Evolutionary conservation across 2,329 filamentous ascomycete species (phyloP), one percentile per base, ranked within the genome.

Genomic region (Hypoxylon rubiginosum): DNA sequence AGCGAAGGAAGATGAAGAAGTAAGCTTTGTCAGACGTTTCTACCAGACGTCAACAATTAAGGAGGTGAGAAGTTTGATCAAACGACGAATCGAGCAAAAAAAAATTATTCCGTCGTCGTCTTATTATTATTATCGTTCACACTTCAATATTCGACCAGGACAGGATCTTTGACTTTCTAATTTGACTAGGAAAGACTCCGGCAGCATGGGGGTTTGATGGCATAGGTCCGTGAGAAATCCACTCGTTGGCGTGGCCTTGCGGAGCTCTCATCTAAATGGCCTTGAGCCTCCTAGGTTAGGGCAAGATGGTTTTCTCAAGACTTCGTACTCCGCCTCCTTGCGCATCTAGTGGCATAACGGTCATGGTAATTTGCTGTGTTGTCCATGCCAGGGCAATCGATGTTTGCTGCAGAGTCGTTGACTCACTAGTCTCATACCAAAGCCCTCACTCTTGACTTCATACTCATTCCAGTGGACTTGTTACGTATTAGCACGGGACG

Each of bases 221-320:
- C 52, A 68, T 55, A 62, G 62, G 66, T 58, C 66, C 32, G 62
- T 68, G 59, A 58, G 59, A 41, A 66, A 58, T 36, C 66, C 63
- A 66, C 63, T 64, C 21, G 66, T 60, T 64, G 62, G 55, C 65
- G 66, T 63, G 56, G 24, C 49, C 32, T 59, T 45, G 48, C 52
- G 54, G 56, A 60, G 49, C 58, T 68, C 30, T 56, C 41, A 26
- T 41, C 26, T 60, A 30, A 58, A 21, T 45, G 59, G 56, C 30
- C 34, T 48, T 51, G 59, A 58, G 36, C 54, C 41, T 58, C 51
- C 45, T 7, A 15, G 32, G 39, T 52, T 8, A 19, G 36, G 41
- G 34, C 43, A n/a, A 55, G 43, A 51, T 53, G 26, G 57, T 26
- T 36, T 30, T n/a, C n/a, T 1, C 13, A 17, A 21, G 15, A 7